These are phyloP conservation scores for Zopfia rhizophila DNA, from an alignment of 2,329 filamentous ascomycete genomes.

Conservation along the genomic window DNA sequence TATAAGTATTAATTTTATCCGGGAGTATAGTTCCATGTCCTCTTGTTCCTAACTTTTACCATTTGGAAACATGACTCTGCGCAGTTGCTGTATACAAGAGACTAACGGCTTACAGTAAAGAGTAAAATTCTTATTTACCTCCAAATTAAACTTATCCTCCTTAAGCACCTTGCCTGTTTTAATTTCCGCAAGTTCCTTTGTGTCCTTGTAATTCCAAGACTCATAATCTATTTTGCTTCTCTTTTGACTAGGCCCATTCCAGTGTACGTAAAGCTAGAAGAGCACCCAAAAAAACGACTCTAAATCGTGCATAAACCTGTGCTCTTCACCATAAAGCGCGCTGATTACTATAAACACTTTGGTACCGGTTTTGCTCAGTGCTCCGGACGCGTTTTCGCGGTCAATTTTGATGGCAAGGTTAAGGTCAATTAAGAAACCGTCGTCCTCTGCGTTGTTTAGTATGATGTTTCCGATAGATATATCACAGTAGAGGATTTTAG, in stretches of 20 bases:
- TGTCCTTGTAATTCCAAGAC: constrained; percentile 50
- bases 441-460: constrained; percentile 28
- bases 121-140: constrained; percentile 22
- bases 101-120: constrained; percentile 18
- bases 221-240: constrained; percentile 37
- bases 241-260: constrained; percentile 35
- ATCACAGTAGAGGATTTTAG: constrained; percentile 32
- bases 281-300: constrained; percentile 16
- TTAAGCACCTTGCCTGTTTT: constrained; percentile 38
- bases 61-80: constrained; percentile 19
- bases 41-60: constrained; percentile 21
- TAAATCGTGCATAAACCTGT: constrained; percentile 13
- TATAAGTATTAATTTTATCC: too few species aligned
- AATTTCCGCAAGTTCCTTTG: constrained; percentile 31
- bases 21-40: constrained; percentile 20
- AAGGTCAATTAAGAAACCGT: constrained; percentile 33
- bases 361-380: constrained; percentile 12
- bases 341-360: constrained; percentile 16
- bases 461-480: constrained; percentile 37
- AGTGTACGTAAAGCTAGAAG: constrained; percentile 47
- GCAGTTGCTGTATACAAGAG: constrained; percentile 22
- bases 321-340: constrained; percentile 9
- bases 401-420: too few species aligned
- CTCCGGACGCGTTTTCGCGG: constrained; percentile 22
- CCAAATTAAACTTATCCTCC: constrained; percentile 19